Conservation (phyloP, 371 early-diverging fungal species). For the Mucor piriformis region DNA sequence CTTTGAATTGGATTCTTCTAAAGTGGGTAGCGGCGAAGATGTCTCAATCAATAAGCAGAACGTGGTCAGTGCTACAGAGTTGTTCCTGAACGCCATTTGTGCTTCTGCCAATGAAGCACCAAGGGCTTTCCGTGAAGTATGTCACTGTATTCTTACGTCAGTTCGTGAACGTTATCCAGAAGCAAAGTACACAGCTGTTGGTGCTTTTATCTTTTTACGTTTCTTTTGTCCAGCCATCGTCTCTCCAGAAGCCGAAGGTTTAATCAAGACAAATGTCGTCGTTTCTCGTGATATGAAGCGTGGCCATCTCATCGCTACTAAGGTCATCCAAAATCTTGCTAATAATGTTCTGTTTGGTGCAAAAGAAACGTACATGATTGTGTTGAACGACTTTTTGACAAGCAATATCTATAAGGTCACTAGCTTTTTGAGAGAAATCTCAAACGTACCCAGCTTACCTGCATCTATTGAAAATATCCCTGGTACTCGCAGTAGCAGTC, state of each 20-base stretch:
- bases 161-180: conserved; percentile 87
- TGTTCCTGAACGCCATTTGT: conserved; percentile 84
- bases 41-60: conserved; percentile 76
- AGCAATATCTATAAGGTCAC: conserved; percentile 72
- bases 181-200: conserved; percentile 85
- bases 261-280: conserved; percentile 36
- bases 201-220: conserved; percentile 93
- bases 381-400: conserved; percentile 82
- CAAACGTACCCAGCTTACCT: conserved; percentile 31
- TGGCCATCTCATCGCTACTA: conserved; percentile 87
- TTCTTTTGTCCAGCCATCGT: conserved; percentile 97
- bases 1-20: conserved; percentile 85
- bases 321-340: conserved; percentile 94
- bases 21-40: conserved; percentile 69
- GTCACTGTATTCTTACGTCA: conserved; percentile 74
- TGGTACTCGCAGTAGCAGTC: background rate
- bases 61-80: conserved; percentile 74
- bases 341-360: conserved; percentile 93
- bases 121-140: conserved; percentile 77
- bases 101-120: conserved; percentile 76
- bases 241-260: conserved; percentile 75
- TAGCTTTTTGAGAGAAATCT: conserved; percentile 64
- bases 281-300: conserved; percentile 67
- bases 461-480: background rate
- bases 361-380: conserved; percentile 91